Evolutionary conservation across 2,329 filamentous ascomycete genomes (phyloP), one percentile per base, ranked within the genome.

Genomic region (Aspergillus ochraceus): DNA sequence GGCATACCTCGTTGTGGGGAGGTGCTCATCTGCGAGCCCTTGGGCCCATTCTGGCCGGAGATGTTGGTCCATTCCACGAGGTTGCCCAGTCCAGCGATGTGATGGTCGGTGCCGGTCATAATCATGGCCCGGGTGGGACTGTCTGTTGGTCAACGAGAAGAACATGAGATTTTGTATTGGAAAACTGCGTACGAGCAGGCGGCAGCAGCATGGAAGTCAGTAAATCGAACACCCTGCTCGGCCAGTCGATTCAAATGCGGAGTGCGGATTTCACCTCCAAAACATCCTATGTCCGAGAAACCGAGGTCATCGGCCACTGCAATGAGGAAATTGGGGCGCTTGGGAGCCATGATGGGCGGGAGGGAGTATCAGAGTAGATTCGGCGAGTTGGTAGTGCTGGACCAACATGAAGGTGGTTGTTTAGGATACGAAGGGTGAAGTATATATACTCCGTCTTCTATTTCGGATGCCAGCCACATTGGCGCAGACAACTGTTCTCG

Each of bases 61-160:
- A 82, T 79, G 64, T 84, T 83, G 47, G 81, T 83, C 81, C 83
- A 86, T 73, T 86, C 83, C 63, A 83, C 80, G 57, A 88, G 71
- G 59, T 86, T 85, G 2, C 85, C 86, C 2, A 88, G 76, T 1
- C 86, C 76, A 11, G 76, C 76, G 59, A 78, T 78, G 57, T 79
- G 85, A 65, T 87, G 81, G 66, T 87, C 85, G 0, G 86, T 88
- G 4, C 86, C 86, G 0, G 85, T 87, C 80, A 88, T 84, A 64
- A 89, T 81, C 86, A 89, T 89, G 19, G 86, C 84, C 42, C 86
- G 78, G 2, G 85, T 86, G 1, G 87, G 87, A 30, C 73, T 76
- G 45, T 20, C 39, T 9, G 10, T 32, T 53, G 3, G 20, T 62
- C 50, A 59, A 19, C 54, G 19, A 36, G 20, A 32, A 20, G 56